Base-by-base conservation (phyloP, 148 eudicot species). In the Chenopodium quinoa region DNA sequence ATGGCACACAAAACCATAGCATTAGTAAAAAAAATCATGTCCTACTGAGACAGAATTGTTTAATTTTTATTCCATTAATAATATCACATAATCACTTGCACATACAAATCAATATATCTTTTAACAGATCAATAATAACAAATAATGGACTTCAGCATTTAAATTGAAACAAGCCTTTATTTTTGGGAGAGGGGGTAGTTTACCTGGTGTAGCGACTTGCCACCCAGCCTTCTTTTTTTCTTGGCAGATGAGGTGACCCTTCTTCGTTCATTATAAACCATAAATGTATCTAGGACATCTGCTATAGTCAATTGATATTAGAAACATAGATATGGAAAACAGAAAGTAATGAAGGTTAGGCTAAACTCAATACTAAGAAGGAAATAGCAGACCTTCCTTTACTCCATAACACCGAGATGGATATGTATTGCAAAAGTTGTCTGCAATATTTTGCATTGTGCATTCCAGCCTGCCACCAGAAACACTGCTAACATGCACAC, bases 361-460 rank as follows among this genome's bases (percentile, higher is more conserved):
- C 66, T 70, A 75, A n/a, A 32, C 29, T 25, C 54, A 73, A 14
- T 73, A 44, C 29, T 2, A 25, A 50, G 54, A 37, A 64, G 70
- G 65, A 73, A 73, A 69, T 40, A 73, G 19, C 82, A 60, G 23
- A 93, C 99, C 98, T 96, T 91, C 91, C 52, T 88, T 84, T 78
- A 89, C 95, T 58, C 90, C 81, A 86, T 86, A 85, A 83, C 80
- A 79, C 37, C 90, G 97, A 83, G 92, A 91, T 75, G 87, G 79
- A 82, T 83, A 94, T 8, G 79, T 80, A 82, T 88, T 93, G 84
- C 84, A 86, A 82, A 93, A 94, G 75, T 84, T 90, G 79, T 96
- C 99, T 44, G 98, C 98, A 82, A 96, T 92, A 78, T 96, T 96
- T 86, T 96, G 99, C 99, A 96, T 96, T 77, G 99, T 96, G 86